Evolutionary conservation across 2,329 filamentous ascomycete genomes (phyloP).

Genomic region (Nakataea oryzae): DNA sequence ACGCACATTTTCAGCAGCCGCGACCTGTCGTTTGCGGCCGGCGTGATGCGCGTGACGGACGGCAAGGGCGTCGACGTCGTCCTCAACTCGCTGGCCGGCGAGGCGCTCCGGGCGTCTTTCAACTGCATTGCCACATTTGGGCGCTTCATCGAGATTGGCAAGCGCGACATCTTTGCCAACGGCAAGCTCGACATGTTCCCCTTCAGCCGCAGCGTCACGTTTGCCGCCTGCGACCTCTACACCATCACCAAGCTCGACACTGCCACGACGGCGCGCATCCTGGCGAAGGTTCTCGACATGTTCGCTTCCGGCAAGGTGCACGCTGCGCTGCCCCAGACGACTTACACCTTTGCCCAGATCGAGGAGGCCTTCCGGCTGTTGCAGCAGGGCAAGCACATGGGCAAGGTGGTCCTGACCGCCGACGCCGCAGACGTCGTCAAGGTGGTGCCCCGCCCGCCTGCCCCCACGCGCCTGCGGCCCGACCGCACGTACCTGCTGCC

Average conservation of each 20-base stretch:
- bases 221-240: neutral
- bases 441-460: neutral
- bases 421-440: neutral
- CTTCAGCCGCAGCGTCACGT: neutral
- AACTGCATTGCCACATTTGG: slow-evolving; percentile 1
- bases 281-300: neutral
- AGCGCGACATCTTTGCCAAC: neutral
- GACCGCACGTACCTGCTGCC: slow-evolving; percentile 15
- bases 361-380: neutral
- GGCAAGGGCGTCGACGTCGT: slow-evolving; percentile 2
- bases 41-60: slow-evolving; percentile 10
- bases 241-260: neutral
- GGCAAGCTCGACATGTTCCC: neutral
- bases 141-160: slow-evolving; percentile 1
- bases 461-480: neutral
- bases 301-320: neutral
- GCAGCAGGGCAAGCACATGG: slow-evolving; percentile 2
- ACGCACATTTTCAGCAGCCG: slow-evolving; percentile 23
- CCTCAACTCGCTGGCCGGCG: neutral
- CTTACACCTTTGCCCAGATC: neutral
- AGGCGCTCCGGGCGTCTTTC: neutral
- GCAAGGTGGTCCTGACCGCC: neutral
- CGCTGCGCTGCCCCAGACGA: neutral
- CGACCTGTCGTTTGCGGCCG: slow-evolving; percentile 17
- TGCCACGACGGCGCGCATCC: neutral